Evolutionary conservation across 1,284 basidiomycete species (phyloP), one percentile per base, ranked within the genome.

Genomic region (Fomitopsis pinicola): DNA sequence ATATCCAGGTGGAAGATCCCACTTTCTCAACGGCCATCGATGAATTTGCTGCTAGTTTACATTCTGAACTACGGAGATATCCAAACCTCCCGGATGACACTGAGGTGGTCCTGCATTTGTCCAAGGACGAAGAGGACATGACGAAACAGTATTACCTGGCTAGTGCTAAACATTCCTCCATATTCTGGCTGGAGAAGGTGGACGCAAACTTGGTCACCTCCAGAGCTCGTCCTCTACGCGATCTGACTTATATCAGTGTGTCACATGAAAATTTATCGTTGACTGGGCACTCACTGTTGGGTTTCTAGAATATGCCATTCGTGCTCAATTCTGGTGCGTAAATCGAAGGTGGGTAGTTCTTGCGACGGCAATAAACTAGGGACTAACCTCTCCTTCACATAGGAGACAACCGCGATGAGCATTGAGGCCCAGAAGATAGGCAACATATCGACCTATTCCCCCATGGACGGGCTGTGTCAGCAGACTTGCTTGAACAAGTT

Each of bases 381-480:
- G 12, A 17, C 30, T 53, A 15, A 60, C 30, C 62, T 62, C 59
- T 62, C 52, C 38, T 10, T 38, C 38, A 4, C 33, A 14, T 44
- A 17, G 14, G 12, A 12, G 42, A 35, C 50, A 19, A 19, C 22
- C 53, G 17, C 44, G 1, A 35, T 45, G 5, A 30, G 9, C 33
- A 15, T 36, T 58, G 22, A 19, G 36, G 30, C 55, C 40, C 38
- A 17, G 45, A 33, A 19, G 30, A 22, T 38, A 70, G 66, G 66
- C 4, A 57, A 5, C 67, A 68, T 38, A 42, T 68, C 0, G 46
- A 55, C 5, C 64, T 71, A 61, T 71, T 69, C 28, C 69, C 68
- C 1, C 55, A 66, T 50, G 52, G 59, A 7, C 62, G 62, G 1
- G 1, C 0, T 2, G 52, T 63, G 5, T 17, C 52, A 0, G 36